Conservation (phyloP, 495 filamentous ascomycete species). For the Clavariopsis aquatica region DNA sequence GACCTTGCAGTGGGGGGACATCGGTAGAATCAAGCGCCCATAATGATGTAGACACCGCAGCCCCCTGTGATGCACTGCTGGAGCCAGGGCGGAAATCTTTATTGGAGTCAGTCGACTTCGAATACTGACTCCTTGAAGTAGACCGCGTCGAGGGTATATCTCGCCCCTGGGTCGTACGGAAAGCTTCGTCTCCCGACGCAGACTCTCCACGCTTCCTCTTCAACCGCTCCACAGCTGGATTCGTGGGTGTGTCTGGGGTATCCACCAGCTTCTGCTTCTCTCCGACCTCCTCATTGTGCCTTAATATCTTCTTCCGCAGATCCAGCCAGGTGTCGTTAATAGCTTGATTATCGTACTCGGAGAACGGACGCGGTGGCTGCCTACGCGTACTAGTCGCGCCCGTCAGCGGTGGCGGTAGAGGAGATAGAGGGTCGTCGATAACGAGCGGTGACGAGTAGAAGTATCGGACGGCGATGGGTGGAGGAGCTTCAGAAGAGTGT, state of each 20-base stretch:
- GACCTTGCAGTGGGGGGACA: conserved; percentile 7
- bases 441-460: conserved; percentile 47
- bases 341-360: conserved; percentile 45
- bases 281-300: conserved; percentile 40
- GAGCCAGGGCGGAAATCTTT: conserved; percentile 2
- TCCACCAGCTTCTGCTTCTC: conserved; percentile 36
- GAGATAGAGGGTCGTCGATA: conserved; percentile 50
- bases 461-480: conserved; percentile 43
- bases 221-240: conserved; percentile 20
- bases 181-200: conserved; percentile 19
- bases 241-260: conserved; percentile 15
- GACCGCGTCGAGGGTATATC: conserved; percentile 28
- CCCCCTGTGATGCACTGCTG: neutral
- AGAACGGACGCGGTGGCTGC: conserved; percentile 48
- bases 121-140: conserved; percentile 10
- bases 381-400: conserved; percentile 25
- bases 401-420: conserved; percentile 44
- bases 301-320: conserved; percentile 44
- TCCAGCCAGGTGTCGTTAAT: conserved; percentile 47
- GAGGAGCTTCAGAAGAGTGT: conserved; percentile 43
- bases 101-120: conserved; percentile 18
- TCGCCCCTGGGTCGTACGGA: conserved; percentile 6
- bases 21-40: conserved; percentile 25
- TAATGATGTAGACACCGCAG: conserved; percentile 24
- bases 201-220: conserved; percentile 32